These are phyloP conservation scores for Ophiostoma sp. DNA, from an alignment of 2,329 filamentous ascomycete genomes.

Conservation along the genomic window DNA sequence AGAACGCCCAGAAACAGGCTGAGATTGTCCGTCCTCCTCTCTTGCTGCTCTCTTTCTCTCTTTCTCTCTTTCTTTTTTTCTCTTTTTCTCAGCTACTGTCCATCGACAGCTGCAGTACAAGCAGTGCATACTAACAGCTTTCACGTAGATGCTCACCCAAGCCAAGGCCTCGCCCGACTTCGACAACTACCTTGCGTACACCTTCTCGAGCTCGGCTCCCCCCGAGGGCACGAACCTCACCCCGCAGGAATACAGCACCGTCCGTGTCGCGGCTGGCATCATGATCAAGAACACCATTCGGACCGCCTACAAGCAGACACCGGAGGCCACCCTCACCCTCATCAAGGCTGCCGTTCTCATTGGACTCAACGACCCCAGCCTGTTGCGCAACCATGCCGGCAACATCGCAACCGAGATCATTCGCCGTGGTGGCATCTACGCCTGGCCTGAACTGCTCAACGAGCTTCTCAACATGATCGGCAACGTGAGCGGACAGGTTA, in stretches of 20 bases:
- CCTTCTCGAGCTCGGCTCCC: slow-evolving; percentile 67
- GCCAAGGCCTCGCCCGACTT: slow-evolving; percentile 86
- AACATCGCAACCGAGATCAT: slow-evolving; percentile 93
- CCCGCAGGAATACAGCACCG: slow-evolving; percentile 60
- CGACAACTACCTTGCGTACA: slow-evolving; percentile 92
- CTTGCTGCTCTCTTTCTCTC: background rate
- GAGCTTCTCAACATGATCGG: slow-evolving; percentile 73
- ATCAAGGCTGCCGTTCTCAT: slow-evolving; percentile 74
- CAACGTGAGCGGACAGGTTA: slow-evolving; percentile 62
- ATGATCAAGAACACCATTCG: slow-evolving; percentile 95
- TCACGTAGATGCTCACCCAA: slow-evolving; percentile 76
- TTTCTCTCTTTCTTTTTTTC: background rate
- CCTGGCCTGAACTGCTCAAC: slow-evolving; percentile 85
- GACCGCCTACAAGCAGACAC: slow-evolving; percentile 66
- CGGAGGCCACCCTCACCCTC: slow-evolving; percentile 65
- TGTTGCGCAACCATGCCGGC: slow-evolving; percentile 84
- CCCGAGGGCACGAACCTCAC: slow-evolving; percentile 57
- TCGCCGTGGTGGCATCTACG: slow-evolving; percentile 73
- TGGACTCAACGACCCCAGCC: slow-evolving; percentile 75
- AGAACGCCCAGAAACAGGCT: slow-evolving; percentile 77
- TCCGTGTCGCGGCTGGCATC: slow-evolving; percentile 81
- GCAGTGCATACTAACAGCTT: background rate
- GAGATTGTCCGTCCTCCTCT: slow-evolving; percentile 61
- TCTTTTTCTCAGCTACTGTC: too few species aligned
- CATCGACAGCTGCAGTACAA: background rate